Evolutionary conservation across 495 filamentous ascomycete genomes (phyloP).

Genomic region (Daldinia vernicosa): DNA sequence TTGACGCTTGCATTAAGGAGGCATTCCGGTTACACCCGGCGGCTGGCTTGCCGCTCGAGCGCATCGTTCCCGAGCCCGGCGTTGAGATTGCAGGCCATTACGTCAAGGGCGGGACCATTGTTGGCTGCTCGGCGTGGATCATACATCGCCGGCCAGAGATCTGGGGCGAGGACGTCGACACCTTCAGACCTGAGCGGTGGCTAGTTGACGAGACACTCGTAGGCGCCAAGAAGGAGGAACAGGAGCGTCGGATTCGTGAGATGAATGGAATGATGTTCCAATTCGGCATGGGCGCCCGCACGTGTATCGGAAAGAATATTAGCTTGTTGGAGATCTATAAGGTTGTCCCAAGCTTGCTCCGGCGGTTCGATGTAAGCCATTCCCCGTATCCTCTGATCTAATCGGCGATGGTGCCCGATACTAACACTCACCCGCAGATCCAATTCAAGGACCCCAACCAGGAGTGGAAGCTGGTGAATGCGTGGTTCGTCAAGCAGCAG

Average conservation of each 20-base stretch:
- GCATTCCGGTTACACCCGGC: slow-evolving; percentile 72
- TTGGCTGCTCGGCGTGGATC: slow-evolving; percentile 71
- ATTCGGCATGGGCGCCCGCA: slow-evolving; percentile 67
- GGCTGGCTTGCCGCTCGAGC: slow-evolving; percentile 68
- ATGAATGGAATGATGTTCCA: slow-evolving; percentile 71
- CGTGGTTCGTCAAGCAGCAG: slow-evolving; percentile 77
- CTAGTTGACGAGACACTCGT: slow-evolving; percentile 48
- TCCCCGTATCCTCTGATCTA: background rate
- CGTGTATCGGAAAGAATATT: slow-evolving; percentile 78
- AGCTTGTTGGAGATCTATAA: slow-evolving; percentile 82
- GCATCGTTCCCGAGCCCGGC: slow-evolving; percentile 67
- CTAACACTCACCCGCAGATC: slow-evolving; percentile 52
- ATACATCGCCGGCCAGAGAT: slow-evolving; percentile 66
- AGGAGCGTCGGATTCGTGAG: slow-evolving; percentile 58
- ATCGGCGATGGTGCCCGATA: background rate
- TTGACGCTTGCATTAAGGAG: slow-evolving; percentile 76
- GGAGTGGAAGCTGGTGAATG: slow-evolving; percentile 74
- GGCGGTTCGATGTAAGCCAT: slow-evolving; percentile 68
- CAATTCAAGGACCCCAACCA: slow-evolving; percentile 64
- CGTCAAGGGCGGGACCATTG: slow-evolving; percentile 69
- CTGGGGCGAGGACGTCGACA: slow-evolving; percentile 67
- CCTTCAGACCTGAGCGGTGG: slow-evolving; percentile 69
- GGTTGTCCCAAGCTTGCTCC: slow-evolving; percentile 75
- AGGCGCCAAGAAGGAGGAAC: slow-evolving; percentile 44
- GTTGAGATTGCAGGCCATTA: slow-evolving; percentile 62